Conservation (phyloP, 306 rosid genomes). For the Malus orientalis region DNA sequence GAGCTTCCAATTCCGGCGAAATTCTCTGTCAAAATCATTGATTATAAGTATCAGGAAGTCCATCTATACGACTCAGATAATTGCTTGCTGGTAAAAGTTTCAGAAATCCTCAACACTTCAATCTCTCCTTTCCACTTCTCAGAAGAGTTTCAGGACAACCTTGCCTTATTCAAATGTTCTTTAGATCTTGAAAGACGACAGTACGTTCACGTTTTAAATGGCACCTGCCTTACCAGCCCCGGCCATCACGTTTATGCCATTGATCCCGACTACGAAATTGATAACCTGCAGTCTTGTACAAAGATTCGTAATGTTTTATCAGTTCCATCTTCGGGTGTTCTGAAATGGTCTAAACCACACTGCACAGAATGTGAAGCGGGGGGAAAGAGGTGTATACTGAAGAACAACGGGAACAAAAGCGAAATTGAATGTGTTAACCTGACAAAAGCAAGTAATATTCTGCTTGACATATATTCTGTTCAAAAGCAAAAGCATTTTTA, state of each 20-base stretch:
- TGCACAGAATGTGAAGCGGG: conserved; percentile 29
- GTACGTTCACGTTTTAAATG: too few species aligned
- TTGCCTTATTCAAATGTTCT: conserved; percentile 28
- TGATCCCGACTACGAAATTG: neutral
- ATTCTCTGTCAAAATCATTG: conserved; percentile 10
- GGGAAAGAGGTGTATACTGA: conserved; percentile 22
- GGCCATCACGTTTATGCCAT: neutral
- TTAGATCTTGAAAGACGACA: too few species aligned
- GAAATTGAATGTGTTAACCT: neutral
- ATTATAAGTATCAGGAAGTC: conserved; percentile 9
- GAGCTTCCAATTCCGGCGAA: conserved; percentile 24
- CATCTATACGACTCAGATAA: neutral
- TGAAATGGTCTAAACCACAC: conserved; percentile 28
- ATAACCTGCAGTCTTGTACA: conserved; percentile 8
- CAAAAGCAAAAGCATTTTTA: neutral
- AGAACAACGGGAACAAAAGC: neutral
- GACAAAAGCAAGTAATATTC: too few species aligned
- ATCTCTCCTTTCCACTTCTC: conserved; percentile 12
- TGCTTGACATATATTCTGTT: too few species aligned
- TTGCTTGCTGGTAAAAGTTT: conserved; percentile 9
- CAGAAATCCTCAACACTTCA: neutral
- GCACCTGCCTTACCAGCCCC: too few species aligned
- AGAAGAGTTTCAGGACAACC: accelerated
- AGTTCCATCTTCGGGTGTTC: neutral
- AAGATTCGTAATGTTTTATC: conserved; percentile 15